Base-by-base conservation (phyloP, 2,329 filamentous ascomycete species). In the Fusarium duplospermum region DNA sequence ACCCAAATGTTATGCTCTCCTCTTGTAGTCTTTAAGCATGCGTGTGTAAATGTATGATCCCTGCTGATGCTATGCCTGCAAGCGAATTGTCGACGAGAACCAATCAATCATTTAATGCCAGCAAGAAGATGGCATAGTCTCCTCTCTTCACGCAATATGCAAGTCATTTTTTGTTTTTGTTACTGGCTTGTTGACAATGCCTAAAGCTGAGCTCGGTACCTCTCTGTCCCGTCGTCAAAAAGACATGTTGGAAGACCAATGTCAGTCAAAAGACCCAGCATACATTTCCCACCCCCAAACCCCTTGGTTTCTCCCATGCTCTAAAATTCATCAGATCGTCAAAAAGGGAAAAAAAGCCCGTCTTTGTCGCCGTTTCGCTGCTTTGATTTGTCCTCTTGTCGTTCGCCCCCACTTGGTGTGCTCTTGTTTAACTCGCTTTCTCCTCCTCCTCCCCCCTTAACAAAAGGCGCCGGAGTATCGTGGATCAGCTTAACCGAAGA, bases 401-500 rank as follows among this genome's bases (percentile, higher is more conserved):
- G 59, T 68, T 68, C 54, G 60, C 52, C 64, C 64, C 67, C 69
- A 76, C 67, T 70, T 70, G 61, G 61, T 67, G 60, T 70, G 52
- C 68, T 58, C 58, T 60, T 47, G 57, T 69, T 52, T 57, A 56
- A 47, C 42, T 61, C 63, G 36, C 58, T 71, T 54, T 64, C 67
- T 31, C 38, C 31, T 22, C 24, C 42, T 50, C 6, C 14, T 18
- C n/a, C 58, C 14, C 22, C 14, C 58, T 10, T 38, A 63, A 38
- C 65, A 58, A 69, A 35, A 45, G 22, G 54, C 64, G 40, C 50
- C 13, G 27, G 35, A 52, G 38, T 57, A n/a, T 56, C 24, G 57
- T 22, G 18, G 31, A 24, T 42, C 45, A n/a, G n/a, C 65, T 73
- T 86, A 90, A 81, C 84, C 87, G 84, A 93, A 96, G 77, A 98